Conservation (phyloP, 2,329 filamentous ascomycete species). For the Oidium heveae region DNA sequence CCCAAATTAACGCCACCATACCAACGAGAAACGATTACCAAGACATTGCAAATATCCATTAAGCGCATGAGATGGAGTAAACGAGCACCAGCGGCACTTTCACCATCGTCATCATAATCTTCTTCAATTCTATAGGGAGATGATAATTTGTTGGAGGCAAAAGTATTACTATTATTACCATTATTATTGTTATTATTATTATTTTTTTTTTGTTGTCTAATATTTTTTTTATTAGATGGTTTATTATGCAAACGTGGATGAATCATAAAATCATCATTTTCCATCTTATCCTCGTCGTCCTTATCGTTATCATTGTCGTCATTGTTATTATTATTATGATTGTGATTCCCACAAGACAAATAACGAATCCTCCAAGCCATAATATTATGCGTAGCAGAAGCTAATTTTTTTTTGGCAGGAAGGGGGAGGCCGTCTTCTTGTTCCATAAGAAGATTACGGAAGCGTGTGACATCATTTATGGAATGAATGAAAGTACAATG, state of each 20-base stretch:
- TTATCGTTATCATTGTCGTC: too few relatives aligned
- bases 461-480: slow-evolving; percentile 42
- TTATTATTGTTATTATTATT: too few relatives aligned
- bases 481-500: slow-evolving; percentile 46
- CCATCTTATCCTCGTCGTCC: too few relatives aligned
- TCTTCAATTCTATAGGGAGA: slow-evolving; percentile 27
- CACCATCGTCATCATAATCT: slow-evolving; percentile 90
- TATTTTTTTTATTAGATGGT: slow-evolving; percentile 13
- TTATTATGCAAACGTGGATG: too few relatives aligned
- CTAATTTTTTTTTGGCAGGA: slow-evolving; percentile 48
- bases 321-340: too few relatives aligned
- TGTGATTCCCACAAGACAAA: too few relatives aligned
- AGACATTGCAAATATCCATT: slow-evolving; percentile 79
- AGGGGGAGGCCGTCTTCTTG: too few relatives aligned
- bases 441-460: slow-evolving; percentile 49
- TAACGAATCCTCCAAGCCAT: slow-evolving; percentile 64
- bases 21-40: slow-evolving; percentile 88
- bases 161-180: too few relatives aligned
- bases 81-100: slow-evolving; percentile 70
- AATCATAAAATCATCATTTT: too few relatives aligned
- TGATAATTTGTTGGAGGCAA: too few relatives aligned
- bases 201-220: too few relatives aligned
- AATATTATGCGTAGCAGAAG: slow-evolving; percentile 85
- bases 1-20: slow-evolving; percentile 81
- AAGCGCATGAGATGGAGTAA: slow-evolving; percentile 78